Percentiles rank a stretch among this genome's conserved stretches.
Evolutionary conservation across 768 basidiomycete species (phyloP).

Genomic region (Sarcodon aspratus): DNA sequence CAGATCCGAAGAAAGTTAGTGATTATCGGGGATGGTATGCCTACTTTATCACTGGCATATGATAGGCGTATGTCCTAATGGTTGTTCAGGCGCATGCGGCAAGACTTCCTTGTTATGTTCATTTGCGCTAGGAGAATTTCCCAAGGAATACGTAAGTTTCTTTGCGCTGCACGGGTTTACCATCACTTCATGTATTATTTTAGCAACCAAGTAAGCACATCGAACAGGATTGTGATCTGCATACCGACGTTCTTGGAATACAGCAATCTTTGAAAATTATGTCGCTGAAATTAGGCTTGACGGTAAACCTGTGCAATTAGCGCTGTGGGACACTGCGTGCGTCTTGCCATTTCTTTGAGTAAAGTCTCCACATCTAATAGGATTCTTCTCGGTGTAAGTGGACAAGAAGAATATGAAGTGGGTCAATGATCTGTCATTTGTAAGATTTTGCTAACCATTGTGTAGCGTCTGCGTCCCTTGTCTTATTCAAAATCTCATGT

Average conservation of each 20-base stretch:
- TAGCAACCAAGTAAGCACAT: conserved; percentile 36
- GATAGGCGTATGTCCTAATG: conserved; percentile 1
- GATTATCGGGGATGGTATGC: conserved; percentile 90
- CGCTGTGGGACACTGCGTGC: conserved; percentile 98
- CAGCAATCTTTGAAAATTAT: conserved; percentile 97
- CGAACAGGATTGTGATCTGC: background rate
- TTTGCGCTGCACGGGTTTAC: background rate
- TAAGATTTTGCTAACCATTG: background rate
- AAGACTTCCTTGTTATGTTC: conserved; percentile 89
- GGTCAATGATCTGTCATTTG: conserved; percentile 6
- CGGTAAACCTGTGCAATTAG: conserved; percentile 94
- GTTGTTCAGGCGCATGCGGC: conserved; percentile 72
- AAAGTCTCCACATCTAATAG: background rate
- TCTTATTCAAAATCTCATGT: conserved; percentile 99
- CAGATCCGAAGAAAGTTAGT: conserved; percentile 93
- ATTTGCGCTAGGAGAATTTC: conserved; percentile 90
- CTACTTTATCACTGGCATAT: background rate
- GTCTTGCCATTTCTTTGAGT: conserved; percentile 21
- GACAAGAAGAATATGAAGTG: conserved; percentile 98
- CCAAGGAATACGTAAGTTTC: conserved; percentile 82
- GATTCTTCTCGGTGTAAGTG: conserved; percentile 34
- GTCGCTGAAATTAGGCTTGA: conserved; percentile 97
- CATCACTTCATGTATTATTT: background rate
- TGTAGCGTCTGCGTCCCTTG: conserved; percentile 86
- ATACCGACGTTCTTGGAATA: conserved; percentile 2